Base-by-base conservation (phyloP, 192 early-diverging fungal species). In the Umbelopsis sp. region DNA sequence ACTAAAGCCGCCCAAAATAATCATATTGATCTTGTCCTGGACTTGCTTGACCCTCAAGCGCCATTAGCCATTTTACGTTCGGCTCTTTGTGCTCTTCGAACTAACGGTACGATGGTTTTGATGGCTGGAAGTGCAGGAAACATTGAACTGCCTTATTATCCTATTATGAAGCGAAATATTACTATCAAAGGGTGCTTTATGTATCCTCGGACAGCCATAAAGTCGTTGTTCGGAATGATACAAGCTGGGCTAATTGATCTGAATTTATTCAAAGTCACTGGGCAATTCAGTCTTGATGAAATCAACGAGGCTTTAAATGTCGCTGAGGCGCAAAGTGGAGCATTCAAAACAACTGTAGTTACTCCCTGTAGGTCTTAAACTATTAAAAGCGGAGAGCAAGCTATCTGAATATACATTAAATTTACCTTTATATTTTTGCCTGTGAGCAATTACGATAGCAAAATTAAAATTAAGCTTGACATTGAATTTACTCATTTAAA, bases 121-220 rank as follows among this genome's bases (percentile, higher is more conserved):
- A 75, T 75, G 74, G 64, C 68, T 33, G 74, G 69, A 21, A 49
- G 64, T 16, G 22, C 51, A 20, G 30, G 45, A 5, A 64, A 49
- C 23, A 48, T 69, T 18, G 74, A 75, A 49, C n/a, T 73, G 4
- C 76, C 76, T 5, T 78, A 73, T 35, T 41, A 33, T 46, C 41
- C 46, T 5, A 61, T 78, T 8, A 78, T 74, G 76, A 46, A 2
- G 12, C 73, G 67, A 2, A 70, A 66, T 35, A 52, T 78, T 15
- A 73, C 67, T 11, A 58, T 78, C 72, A 78, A 71, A 47, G 76
- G 72, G 9, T 51, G 70, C 37, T 74, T 78, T 13, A 78, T 78
- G 76, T 78, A 73, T 30, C 25, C 47, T 4, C 71, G 76, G 1
- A 35, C 67, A 7, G 72, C 49, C 6, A 44, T 64, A 30, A 67